Evolutionary conservation across 1,139 yeast species (phyloP), one percentile per base, ranked within the genome.

Genomic region (Scheffersomyces titani): DNA sequence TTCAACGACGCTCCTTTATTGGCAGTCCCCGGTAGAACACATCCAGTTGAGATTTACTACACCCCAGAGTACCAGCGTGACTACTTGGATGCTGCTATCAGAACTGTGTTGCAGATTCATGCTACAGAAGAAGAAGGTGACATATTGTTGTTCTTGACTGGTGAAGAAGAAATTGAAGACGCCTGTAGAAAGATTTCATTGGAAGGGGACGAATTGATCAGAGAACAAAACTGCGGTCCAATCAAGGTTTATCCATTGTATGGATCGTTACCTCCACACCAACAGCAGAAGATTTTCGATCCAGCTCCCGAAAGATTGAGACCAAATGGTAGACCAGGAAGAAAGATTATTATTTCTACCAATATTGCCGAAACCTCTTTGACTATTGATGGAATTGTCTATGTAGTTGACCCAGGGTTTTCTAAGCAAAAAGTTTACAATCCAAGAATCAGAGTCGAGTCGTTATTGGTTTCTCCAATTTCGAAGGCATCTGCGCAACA

Each of bases 111-210:
- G 63, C 98, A 94, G 73, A 94, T 94, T 63, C 99, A 94, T 74
- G 97, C 97, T 44, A 91, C 98, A 20, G 98, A 94, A 71, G 97
- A 88, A 50, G 92, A 87, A 58, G 99, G 99, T 59, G 99, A 94
- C 73, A 87, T 94, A 56, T 76, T 94, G 52, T 73, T 94, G 57
- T 94, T 94, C 69, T 80, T 94, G 63, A 94, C 98, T 0, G 99
- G 99, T 81, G 98, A 94, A 75, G 99, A 94, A 69, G 99, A 94
- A 74, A 94, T 94, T 72, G 99, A 94, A 76, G 98, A 93, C 66
- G 98, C 98, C 0, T 93, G 97, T 64, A 81, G 97, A 59, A 92
- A 92, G 70, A 87, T 94, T 50, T 81, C 90, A 2, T 77, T 93
- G 50, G 99, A 94, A 75, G 92, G 88, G 50, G 99, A 94, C 68